Conservation (phyloP, 2,329 filamentous ascomycete genomes). For the Leptographium radiaticola region DNA sequence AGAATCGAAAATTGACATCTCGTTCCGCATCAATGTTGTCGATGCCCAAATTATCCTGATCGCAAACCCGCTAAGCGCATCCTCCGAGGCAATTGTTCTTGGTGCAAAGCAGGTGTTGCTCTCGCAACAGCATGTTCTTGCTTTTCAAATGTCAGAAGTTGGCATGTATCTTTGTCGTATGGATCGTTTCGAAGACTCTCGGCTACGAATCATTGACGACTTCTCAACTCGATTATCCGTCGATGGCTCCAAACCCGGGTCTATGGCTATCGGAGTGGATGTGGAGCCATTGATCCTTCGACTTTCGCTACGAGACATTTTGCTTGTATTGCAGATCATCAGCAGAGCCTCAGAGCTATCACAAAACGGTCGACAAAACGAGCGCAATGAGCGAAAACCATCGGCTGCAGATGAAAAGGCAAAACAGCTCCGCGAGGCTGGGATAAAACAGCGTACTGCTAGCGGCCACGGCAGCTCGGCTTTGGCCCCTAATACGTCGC, state of each 20-base stretch:
- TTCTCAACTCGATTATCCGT: conserved; percentile 86
- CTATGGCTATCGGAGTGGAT: conserved; percentile 73
- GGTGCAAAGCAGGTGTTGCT: conserved; percentile 87
- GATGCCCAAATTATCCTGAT: conserved; percentile 95
- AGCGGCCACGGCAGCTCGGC: conserved; percentile 44
- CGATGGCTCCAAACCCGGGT: conserved; percentile 50
- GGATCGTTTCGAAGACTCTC: conserved; percentile 88
- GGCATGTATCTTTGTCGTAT: conserved; percentile 99
- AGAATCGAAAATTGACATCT: conserved; percentile 52
- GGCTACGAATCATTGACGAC: conserved; percentile 87
- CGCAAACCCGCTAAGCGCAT: conserved; percentile 79
- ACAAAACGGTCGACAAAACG: conserved; percentile 38
- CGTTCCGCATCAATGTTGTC: conserved; percentile 85
- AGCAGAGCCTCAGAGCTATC: conserved; percentile 83
- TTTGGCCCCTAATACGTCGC: conserved; percentile 22
- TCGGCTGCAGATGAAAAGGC: conserved; percentile 40
- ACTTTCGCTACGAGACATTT: conserved; percentile 83
- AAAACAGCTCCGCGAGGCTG: conserved; percentile 35
- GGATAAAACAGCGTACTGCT: conserved; percentile 41
- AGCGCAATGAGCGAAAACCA: conserved; percentile 15
- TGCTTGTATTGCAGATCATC: conserved; percentile 85
- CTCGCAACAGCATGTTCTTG: conserved; percentile 86
- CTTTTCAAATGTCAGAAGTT: conserved; percentile 82
- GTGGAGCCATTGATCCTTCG: conserved; percentile 85
- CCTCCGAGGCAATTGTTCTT: conserved; percentile 90